A percentile compares a stretch with the other conserved stretches of the same genome.
These are phyloP conservation scores for Gremmenia infestans DNA, from an alignment of 2,329 filamentous ascomycete species.

Conservation along the genomic window DNA sequence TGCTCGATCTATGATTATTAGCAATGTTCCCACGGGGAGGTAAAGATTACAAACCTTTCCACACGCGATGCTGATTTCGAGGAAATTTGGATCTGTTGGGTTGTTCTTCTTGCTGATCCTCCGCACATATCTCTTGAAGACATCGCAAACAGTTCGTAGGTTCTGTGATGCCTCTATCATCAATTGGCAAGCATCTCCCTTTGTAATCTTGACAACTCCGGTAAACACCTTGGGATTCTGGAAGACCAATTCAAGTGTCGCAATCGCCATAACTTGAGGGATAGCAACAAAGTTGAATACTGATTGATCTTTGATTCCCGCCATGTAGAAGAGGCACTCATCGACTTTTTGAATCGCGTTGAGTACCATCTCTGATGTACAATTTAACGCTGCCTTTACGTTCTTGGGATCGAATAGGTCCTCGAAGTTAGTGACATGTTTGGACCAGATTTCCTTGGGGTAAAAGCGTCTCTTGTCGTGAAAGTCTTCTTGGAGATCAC, in stretches of 20 bases:
- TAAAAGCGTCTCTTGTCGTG: constrained; percentile 87
- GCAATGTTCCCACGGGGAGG: neutral
- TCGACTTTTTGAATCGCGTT: constrained; percentile 82
- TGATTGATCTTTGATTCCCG: constrained; percentile 88
- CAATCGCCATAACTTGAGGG: constrained; percentile 95
- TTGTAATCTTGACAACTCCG: constrained; percentile 91
- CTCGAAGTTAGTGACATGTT: constrained; percentile 84
- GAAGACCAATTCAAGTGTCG: constrained; percentile 87
- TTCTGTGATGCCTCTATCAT: constrained; percentile 95
- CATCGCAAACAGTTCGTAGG: constrained; percentile 70
- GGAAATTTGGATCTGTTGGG: constrained; percentile 84
- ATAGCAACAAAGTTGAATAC: constrained; percentile 99
- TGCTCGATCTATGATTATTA: constrained; percentile 66
- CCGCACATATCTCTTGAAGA: constrained; percentile 73
- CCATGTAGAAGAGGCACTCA: constrained; percentile 97
- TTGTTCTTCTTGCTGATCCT: constrained; percentile 92
- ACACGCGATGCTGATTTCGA: constrained; percentile 86
- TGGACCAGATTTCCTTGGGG: constrained; percentile 95
- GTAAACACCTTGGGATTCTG: constrained; percentile 83
- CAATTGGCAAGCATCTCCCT: constrained; percentile 84
- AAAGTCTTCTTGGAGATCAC: constrained; percentile 86
- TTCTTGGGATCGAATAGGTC: constrained; percentile 84
- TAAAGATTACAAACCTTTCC: constrained; percentile 58
- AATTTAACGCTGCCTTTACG: constrained; percentile 71
- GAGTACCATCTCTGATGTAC: constrained; percentile 90